Conservation (phyloP, 768 basidiomycete species). For the Psilocybe subaeruginosa region DNA sequence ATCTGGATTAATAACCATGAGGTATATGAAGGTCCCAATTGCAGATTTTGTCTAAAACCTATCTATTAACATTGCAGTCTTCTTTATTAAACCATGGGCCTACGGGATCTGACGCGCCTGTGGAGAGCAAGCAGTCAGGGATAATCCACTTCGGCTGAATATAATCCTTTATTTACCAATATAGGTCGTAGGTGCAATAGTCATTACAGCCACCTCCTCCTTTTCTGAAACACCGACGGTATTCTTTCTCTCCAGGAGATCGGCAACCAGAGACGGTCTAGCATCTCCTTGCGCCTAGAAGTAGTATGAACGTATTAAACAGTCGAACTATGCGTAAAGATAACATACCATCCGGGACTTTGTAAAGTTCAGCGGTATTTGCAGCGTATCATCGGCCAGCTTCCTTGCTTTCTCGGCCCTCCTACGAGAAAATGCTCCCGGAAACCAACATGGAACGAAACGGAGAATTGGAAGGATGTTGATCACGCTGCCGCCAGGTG, state of each 20-base stretch:
- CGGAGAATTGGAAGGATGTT: conserved; percentile 17
- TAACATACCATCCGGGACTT: conserved; percentile 10
- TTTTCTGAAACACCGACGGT: not conserved
- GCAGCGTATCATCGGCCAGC: conserved; percentile 3
- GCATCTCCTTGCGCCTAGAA: not conserved
- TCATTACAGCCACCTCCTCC: conserved; percentile 3
- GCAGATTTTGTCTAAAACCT: conserved; percentile 13
- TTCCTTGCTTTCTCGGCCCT: not conserved
- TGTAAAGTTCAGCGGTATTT: conserved; percentile 11
- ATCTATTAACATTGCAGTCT: not conserved
- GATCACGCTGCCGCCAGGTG: conserved; percentile 9
- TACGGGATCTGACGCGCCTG: conserved; percentile 15
- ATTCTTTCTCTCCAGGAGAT: not conserved
- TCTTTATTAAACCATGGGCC: not conserved
- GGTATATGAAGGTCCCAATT: conserved; percentile 26
- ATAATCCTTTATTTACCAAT: conserved; percentile 4
- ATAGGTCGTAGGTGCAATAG: conserved; percentile 4
- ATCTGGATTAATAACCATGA: conserved; percentile 30
- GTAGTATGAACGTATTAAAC: too few species aligned
- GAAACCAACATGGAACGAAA: conserved; percentile 19
- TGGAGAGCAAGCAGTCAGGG: conserved; percentile 1
- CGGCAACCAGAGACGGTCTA: not conserved
- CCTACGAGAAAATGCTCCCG: conserved; percentile 5
- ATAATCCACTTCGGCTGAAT: not conserved
- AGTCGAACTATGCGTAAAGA: not conserved